Percentiles rank a stretch among this genome's conserved stretches.
These are phyloP conservation scores for Excoecaria agallocha DNA, from an alignment of 345 rosid species.

Conservation along the genomic window DNA sequence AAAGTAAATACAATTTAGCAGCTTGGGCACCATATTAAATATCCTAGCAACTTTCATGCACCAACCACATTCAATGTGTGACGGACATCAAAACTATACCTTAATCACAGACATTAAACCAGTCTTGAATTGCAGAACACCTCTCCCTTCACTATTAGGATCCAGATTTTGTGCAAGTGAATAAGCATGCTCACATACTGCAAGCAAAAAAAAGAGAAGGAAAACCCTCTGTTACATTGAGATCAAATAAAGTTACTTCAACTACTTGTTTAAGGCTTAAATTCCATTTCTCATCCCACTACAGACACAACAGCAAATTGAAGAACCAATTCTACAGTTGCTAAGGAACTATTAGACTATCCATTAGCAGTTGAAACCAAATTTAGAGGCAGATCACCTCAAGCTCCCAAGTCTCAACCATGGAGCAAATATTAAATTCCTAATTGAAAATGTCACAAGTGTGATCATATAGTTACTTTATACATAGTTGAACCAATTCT, in stretches of 20 bases:
- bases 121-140: slow-evolving; percentile 95
- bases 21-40: not conserved
- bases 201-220: slow-evolving; percentile 18
- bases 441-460: not conserved
- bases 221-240: not conserved
- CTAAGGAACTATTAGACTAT: not conserved
- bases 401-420: not conserved
- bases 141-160: slow-evolving; percentile 97
- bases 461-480: not conserved
- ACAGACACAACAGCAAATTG: not conserved
- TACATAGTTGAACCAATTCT: not conserved
- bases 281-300: not conserved
- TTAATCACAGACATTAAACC: slow-evolving; percentile 94
- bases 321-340: not conserved
- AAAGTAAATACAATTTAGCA: not conserved
- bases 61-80: not conserved
- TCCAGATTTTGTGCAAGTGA: slow-evolving; percentile 93
- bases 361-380: not conserved
- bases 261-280: not conserved
- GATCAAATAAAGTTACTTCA: not conserved
- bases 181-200: slow-evolving; percentile 98
- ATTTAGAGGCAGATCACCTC: not conserved
- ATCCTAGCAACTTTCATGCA: not conserved
- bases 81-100: slow-evolving; percentile 37
- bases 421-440: not conserved